These are phyloP conservation scores for Ceratocystis colombiana DNA, from an alignment of 2,329 filamentous ascomycete species.

Conservation along the genomic window DNA sequence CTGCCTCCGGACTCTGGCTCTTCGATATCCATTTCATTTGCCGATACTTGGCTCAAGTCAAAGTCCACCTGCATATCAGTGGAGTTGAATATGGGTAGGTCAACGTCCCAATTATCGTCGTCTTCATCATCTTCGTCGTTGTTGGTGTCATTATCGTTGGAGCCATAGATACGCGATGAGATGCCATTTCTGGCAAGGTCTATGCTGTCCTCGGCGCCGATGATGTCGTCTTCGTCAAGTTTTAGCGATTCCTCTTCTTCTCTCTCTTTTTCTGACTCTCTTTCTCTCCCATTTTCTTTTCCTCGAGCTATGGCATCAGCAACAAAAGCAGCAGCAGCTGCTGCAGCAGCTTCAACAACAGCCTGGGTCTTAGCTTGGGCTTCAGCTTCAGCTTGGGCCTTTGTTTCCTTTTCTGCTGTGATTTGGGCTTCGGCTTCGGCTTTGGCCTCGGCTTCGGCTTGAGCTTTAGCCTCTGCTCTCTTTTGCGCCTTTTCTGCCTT, in stretches of 20 bases:
- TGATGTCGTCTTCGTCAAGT: slow-evolving; percentile 4
- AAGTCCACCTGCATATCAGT: slow-evolving; percentile 18
- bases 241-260: slow-evolving; percentile 12
- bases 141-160: neutral
- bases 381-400: neutral
- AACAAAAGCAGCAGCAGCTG: neutral
- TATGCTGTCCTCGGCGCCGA: slow-evolving; percentile 9
- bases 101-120: slow-evolving; percentile 23
- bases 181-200: neutral
- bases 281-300: neutral
- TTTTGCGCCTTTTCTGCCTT: no score
- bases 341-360: neutral
- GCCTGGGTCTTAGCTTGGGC: neutral
- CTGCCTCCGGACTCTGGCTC: neutral
- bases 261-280: neutral
- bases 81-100: slow-evolving; percentile 22
- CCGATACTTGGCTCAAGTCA: slow-evolving; percentile 19
- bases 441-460: no score
- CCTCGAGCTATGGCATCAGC: no score
- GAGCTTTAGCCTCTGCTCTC: no score
- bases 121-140: slow-evolving; percentile 21
- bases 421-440: neutral
- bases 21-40: slow-evolving; percentile 7
- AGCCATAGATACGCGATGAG: neutral
- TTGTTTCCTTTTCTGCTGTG: no score